Percentiles rank a stretch among this genome's conserved stretches.
These are phyloP conservation scores for Fusarium cyanostomum DNA, from an alignment of 2,329 filamentous ascomycete species.

Conservation along the genomic window DNA sequence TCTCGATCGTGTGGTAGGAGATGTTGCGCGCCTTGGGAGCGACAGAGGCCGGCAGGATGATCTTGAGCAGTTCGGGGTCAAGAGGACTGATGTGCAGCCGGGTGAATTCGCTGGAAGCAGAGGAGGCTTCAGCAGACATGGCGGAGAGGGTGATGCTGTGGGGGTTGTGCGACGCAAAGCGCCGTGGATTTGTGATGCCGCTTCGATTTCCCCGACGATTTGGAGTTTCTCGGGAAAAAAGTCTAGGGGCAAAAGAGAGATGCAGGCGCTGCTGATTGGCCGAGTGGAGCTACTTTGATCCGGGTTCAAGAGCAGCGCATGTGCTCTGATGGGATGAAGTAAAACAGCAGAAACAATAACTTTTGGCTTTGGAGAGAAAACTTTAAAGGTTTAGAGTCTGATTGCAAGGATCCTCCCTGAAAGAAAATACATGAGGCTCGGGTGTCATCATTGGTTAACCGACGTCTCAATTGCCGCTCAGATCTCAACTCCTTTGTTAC, in stretches of 20 bases:
- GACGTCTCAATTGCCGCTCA: slow-evolving; percentile 37
- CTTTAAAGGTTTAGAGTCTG: neutral
- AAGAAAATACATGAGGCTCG: slow-evolving; percentile 6
- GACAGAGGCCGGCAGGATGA: slow-evolving; percentile 75
- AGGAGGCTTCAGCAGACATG: slow-evolving; percentile 38
- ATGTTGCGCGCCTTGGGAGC: slow-evolving; percentile 77
- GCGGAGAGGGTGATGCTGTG: slow-evolving; percentile 25
- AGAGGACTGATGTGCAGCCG: slow-evolving; percentile 88
- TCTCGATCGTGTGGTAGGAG: slow-evolving; percentile 86
- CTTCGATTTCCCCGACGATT: slow-evolving; percentile 18
- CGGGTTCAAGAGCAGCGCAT: slow-evolving; percentile 12
- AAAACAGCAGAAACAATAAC: slow-evolving; percentile 9
- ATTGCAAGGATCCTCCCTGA: neutral
- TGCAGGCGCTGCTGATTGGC: slow-evolving; percentile 36
- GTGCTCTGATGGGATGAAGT: neutral
- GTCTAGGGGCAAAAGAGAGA: slow-evolving; percentile 16
- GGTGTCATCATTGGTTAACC: slow-evolving; percentile 18
- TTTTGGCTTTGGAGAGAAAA: neutral
- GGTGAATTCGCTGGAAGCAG: slow-evolving; percentile 42
- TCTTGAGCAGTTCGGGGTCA: slow-evolving; percentile 75
- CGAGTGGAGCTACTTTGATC: slow-evolving; percentile 40
- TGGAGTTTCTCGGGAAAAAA: slow-evolving; percentile 33
- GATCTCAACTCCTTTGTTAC: slow-evolving; percentile 25
- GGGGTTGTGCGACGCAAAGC: slow-evolving; percentile 34
- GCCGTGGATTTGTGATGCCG: slow-evolving; percentile 14